These are phyloP conservation scores for Bauhinia variegata DNA, from an alignment of 306 rosid genomes.

Conservation along the genomic window DNA sequence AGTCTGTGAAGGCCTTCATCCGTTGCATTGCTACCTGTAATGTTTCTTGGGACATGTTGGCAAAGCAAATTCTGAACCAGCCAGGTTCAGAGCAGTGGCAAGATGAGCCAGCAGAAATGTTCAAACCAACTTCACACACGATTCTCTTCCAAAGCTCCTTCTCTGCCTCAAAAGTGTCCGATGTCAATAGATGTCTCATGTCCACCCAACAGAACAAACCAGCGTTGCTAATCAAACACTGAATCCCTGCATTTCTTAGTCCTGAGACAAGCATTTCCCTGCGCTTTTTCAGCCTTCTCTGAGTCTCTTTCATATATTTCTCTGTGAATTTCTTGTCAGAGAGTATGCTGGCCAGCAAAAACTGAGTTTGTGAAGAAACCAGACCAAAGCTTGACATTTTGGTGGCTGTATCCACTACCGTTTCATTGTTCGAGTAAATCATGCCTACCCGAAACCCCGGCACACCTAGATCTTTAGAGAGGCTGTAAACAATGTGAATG, in stretches of 20 bases:
- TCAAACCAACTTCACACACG: constrained; percentile 55
- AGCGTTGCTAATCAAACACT: constrained; percentile 69
- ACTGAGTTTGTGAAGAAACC: constrained; percentile 80
- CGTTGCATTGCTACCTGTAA: constrained; percentile 65
- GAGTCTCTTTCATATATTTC: constrained; percentile 50
- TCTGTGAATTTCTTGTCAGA: constrained; percentile 50
- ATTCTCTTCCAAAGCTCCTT: constrained; percentile 73
- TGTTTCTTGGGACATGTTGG: constrained; percentile 73
- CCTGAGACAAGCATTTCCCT: constrained; percentile 57
- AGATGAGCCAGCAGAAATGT: constrained; percentile 82
- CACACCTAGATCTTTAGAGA: constrained; percentile 74
- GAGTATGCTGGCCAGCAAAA: constrained; percentile 54
- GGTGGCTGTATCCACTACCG: constrained; percentile 63
- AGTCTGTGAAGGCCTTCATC: constrained; percentile 48
- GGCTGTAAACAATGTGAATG: constrained; percentile 70
- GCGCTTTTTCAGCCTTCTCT: constrained; percentile 49
- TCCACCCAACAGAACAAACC: constrained; percentile 92
- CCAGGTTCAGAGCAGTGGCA: constrained; percentile 90
- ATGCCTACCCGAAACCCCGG: constrained; percentile 84
- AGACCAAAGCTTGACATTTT: constrained; percentile 96
- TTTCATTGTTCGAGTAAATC: constrained; percentile 66
- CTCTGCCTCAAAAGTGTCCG: constrained; percentile 68
- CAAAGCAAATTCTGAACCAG: constrained; percentile 89
- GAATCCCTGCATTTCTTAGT: constrained; percentile 54
- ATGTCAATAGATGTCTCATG: constrained; percentile 60